These are phyloP conservation scores for Musa troglodytarum DNA, from an alignment of 176 grass and related monocot genomes.

Conservation along the genomic window DNA sequence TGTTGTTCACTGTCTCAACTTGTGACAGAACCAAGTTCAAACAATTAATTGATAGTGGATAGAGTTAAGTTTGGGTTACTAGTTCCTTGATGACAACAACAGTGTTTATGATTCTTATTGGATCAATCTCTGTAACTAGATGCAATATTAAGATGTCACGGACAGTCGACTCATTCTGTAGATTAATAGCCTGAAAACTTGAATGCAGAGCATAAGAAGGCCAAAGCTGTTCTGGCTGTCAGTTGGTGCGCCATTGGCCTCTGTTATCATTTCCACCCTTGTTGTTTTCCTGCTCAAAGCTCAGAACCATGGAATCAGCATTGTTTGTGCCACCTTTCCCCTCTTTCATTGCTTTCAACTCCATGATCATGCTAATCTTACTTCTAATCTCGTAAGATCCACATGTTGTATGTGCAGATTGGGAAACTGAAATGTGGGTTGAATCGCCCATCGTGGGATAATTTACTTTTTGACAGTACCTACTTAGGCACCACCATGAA, in stretches of 20 bases:
- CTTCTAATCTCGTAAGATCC: neutral
- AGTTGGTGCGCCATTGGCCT: slow-evolving; percentile 70
- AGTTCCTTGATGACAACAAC: too few species aligned
- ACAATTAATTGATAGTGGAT: too few species aligned
- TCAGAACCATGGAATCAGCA: slow-evolving; percentile 70
- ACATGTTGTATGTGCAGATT: slow-evolving; percentile 32
- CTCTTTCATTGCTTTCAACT: neutral
- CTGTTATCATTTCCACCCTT: slow-evolving; percentile 68
- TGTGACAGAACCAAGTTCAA: too few species aligned
- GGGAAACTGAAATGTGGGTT: slow-evolving; percentile 72
- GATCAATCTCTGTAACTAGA: too few species aligned
- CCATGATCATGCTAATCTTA: neutral
- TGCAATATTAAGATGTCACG: too few species aligned
- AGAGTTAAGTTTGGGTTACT: too few species aligned
- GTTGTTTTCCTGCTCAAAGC: slow-evolving; percentile 86
- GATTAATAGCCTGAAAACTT: neutral
- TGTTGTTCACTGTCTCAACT: too few species aligned
- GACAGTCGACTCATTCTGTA: too few species aligned
- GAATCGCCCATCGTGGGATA: slow-evolving; percentile 80
- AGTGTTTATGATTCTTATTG: too few species aligned
- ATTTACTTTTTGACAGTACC: slow-evolving; percentile 51
- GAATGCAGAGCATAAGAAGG: slow-evolving; percentile 54
- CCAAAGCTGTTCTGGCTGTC: slow-evolving; percentile 87
- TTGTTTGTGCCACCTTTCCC: slow-evolving; percentile 35
- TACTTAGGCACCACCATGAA: slow-evolving; percentile 63